Conservation (phyloP, 768 basidiomycete genomes). For the Paxillus ammoniavirescens region DNA sequence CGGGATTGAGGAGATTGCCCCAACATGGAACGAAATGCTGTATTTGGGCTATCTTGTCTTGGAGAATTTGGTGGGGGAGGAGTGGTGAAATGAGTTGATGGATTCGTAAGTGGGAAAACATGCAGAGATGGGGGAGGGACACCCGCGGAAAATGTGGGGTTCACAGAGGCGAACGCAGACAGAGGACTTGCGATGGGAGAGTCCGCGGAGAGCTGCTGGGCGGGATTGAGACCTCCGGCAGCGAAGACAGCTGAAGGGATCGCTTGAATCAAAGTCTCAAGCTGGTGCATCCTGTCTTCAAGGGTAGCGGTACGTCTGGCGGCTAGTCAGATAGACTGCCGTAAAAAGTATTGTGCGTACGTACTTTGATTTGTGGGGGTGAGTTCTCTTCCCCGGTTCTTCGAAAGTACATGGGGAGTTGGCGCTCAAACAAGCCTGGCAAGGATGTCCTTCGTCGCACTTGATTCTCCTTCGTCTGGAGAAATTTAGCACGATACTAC, state of each 20-base stretch:
- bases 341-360: slow-evolving; percentile 26
- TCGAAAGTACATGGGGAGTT: slow-evolving; percentile 84
- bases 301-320: slow-evolving; percentile 74
- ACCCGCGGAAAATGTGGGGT: slow-evolving; percentile 48
- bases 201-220: slow-evolving; percentile 34
- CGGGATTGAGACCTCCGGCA: slow-evolving; percentile 45
- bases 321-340: slow-evolving; percentile 1
- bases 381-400: slow-evolving; percentile 81
- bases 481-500: not conserved
- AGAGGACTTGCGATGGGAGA: slow-evolving; percentile 33
- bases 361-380: slow-evolving; percentile 87
- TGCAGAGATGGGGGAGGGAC: slow-evolving; percentile 79
- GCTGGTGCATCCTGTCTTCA: slow-evolving; percentile 86
- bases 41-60: slow-evolving; percentile 44
- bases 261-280: slow-evolving; percentile 81
- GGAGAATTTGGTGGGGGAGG: slow-evolving; percentile 42
- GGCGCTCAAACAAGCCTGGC: slow-evolving; percentile 83
- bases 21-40: slow-evolving; percentile 41
- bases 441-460: slow-evolving; percentile 87
- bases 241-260: slow-evolving; percentile 81
- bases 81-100: slow-evolving; percentile 71
- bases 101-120: slow-evolving; percentile 76
- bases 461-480: slow-evolving; percentile 77
- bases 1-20: slow-evolving; percentile 31
- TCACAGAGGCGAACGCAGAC: slow-evolving; percentile 39